A percentile compares a stretch with the other conserved stretches of the same genome.
Conservation (phyloP, 148 eudicot species). For the Chenopodium formosanum region DNA sequence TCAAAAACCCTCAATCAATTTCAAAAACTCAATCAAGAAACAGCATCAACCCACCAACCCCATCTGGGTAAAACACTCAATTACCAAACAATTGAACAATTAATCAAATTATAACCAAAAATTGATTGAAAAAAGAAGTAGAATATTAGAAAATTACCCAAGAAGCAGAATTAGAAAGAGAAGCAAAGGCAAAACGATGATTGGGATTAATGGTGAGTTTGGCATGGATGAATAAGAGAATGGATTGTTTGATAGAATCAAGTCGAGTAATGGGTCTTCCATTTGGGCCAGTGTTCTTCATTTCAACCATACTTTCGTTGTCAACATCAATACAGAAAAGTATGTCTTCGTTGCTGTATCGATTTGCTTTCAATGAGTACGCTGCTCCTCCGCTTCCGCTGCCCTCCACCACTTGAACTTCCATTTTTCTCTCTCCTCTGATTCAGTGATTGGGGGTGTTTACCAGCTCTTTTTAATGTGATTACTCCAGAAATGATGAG, state of each 20-base stretch:
- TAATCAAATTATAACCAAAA: background rate
- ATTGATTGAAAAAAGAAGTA: background rate
- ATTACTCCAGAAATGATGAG: too few species aligned
- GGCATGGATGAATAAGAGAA: slow-evolving; percentile 61
- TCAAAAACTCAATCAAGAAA: background rate
- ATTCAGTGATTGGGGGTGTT: too few species aligned
- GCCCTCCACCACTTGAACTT: slow-evolving; percentile 5
- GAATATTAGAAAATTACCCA: slow-evolving; percentile 41
- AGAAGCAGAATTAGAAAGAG: slow-evolving; percentile 47
- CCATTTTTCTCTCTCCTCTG: slow-evolving; percentile 6
- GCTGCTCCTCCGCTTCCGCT: slow-evolving; percentile 8
- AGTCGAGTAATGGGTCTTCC: slow-evolving; percentile 70
- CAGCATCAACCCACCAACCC: background rate
- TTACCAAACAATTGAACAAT: background rate
- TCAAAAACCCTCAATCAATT: background rate
- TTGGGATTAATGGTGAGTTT: slow-evolving; percentile 73
- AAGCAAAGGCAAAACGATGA: slow-evolving; percentile 74
- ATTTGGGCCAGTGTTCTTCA: slow-evolving; percentile 58
- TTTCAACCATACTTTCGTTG: slow-evolving; percentile 55
- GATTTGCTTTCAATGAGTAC: slow-evolving; percentile 41
- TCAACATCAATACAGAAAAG: slow-evolving; percentile 76
- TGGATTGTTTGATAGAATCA: slow-evolving; percentile 76
- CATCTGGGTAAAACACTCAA: background rate
- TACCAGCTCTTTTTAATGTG: too few species aligned
- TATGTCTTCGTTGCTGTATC: slow-evolving; percentile 59